These are phyloP conservation scores for Apodospora peruviana DNA, from an alignment of 495 filamentous ascomycete genomes.

Conservation along the genomic window DNA sequence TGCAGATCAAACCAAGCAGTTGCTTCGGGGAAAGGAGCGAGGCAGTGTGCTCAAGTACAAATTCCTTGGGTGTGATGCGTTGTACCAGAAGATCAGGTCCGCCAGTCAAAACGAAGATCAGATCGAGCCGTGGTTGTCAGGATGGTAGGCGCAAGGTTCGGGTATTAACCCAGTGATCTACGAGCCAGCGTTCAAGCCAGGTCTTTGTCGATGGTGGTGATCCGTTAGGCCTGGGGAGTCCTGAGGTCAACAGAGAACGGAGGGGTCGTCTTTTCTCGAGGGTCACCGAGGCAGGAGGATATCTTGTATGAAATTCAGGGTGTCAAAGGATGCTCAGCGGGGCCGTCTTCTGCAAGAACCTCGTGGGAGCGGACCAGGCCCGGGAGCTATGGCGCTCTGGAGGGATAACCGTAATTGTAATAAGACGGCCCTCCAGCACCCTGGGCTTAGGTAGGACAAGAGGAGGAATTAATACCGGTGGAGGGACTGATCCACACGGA, in stretches of 20 bases:
- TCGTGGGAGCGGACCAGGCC: constrained; percentile 29
- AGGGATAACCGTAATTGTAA: constrained; percentile 39
- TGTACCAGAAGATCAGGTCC: constrained; percentile 20
- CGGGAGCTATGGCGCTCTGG: constrained; percentile 38
- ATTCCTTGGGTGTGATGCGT: constrained; percentile 17
- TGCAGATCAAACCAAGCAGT: constrained; percentile 26
- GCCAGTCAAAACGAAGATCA: constrained; percentile 30
- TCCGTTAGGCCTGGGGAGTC: background rate
- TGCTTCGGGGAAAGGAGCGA: constrained; percentile 7
- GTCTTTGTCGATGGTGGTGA: constrained; percentile 10
- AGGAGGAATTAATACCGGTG: constrained; percentile 47
- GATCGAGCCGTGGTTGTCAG: constrained; percentile 13
- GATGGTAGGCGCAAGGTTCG: constrained; percentile 5
- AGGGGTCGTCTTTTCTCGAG: constrained; percentile 12
- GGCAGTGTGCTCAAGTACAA: constrained; percentile 10
- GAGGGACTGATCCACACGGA: constrained; percentile 40
- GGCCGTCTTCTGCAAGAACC: constrained; percentile 24
- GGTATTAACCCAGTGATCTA: constrained; percentile 14
- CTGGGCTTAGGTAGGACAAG: constrained; percentile 41
- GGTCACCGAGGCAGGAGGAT: constrained; percentile 19
- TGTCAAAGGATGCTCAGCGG: constrained; percentile 26
- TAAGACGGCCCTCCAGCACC: constrained; percentile 36
- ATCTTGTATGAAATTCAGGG: constrained; percentile 26
- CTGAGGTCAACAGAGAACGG: constrained; percentile 5
- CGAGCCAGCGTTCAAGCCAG: constrained; percentile 7